Base-by-base conservation (phyloP, 1,139 yeast genomes). In the Lodderomyces jiufengensis region DNA sequence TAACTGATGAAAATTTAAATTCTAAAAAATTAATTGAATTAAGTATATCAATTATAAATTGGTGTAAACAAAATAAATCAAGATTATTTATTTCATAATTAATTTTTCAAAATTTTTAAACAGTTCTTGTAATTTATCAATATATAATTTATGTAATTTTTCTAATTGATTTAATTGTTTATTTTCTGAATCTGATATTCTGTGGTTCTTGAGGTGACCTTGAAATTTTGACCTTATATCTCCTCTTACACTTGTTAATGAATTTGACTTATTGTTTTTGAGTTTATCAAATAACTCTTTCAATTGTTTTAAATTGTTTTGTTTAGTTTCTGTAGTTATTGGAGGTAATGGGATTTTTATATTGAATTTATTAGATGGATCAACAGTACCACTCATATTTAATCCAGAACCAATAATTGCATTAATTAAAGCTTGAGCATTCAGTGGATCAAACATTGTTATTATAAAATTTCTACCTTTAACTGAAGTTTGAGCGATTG, bases 361-460 rank as follows among this genome's bases (percentile, higher is more conserved):
- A 26, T 82, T 72, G 55, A 84, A 95, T 33, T 79, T 79, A 52
- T 83, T 84, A 36, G 76, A 63, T 2, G 85, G 76, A 44, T 86
- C 90, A 18, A 70, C 67, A 50, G 83, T 88, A 1, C 97, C 95
- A 42, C 83, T 86, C 66, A 90, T 62, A 49, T 85, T 84, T 54
- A 86, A 60, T 9, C 76, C 76, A 0, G 90, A 70, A 2, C 76
- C 82, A 42, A 87, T 57, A 27, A 90, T 79, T 0, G 88, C 71
- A 41, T 86, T 79, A 32, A 83, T 71, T 20, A 90, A 75, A 43
- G 75, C 71, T 51, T 85, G 84, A 20, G 78, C 72, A 47, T 85
- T 73, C 34, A 66, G 66, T 9, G 95, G 94, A 50, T 88, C 96
- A 57, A 82, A 90, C 2, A 88, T 92, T 0, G 95, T 87, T 22